Base-by-base conservation (phyloP, 345 rosid genomes). In the Aquilaria sinensis region DNA sequence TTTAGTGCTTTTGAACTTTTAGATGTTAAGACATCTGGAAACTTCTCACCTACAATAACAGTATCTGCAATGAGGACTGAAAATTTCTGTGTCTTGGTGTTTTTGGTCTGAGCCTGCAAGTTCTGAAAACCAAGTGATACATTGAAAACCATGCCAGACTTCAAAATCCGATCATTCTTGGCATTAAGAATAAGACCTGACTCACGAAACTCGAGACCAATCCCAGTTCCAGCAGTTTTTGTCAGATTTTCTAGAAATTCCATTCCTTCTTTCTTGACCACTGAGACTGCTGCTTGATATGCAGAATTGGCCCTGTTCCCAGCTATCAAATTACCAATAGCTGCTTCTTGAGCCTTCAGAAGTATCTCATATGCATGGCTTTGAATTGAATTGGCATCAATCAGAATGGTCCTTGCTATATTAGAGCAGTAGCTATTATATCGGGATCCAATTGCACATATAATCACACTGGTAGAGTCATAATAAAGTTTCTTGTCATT, bases 121-220 rank as follows among this genome's bases (percentile, higher is more conserved):
- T 82, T 78, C 65, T 72, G 84, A 37, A 82, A 79, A 47, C 87
- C 87, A 63, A 82, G 71, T 9, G 82, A 72, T 23, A 82, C 84
- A 23, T 82, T 82, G 66, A 82, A 82, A 58, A 82, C 77, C 87
- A 79, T 82, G 37, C 75, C 73, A 15, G 75, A 41, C 67, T 57
- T 82, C 65, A 82, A 32, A 12, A 64, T 32, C 13, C 74, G 62
- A 31, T 77, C 82, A 69, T 82, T 79, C 72, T 73, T 82, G 34
- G 80, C 72, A 65, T 79, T 79, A 47, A 79, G 74, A 62, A 53
- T 79, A 23, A 82, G 69, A 11, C 82, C 87, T 5, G 87, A 75
- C 68, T 82, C 87, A 11, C 82, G 84, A 65, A 82, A 82, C 66
- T 82, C 87, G 54, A 82, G 80, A 30, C 84, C 87, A n/a, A 82